phyloP scores from a whole-genome alignment of 495 filamentous ascomycete species.

The Aspergillus olivimuriae region DNA sequence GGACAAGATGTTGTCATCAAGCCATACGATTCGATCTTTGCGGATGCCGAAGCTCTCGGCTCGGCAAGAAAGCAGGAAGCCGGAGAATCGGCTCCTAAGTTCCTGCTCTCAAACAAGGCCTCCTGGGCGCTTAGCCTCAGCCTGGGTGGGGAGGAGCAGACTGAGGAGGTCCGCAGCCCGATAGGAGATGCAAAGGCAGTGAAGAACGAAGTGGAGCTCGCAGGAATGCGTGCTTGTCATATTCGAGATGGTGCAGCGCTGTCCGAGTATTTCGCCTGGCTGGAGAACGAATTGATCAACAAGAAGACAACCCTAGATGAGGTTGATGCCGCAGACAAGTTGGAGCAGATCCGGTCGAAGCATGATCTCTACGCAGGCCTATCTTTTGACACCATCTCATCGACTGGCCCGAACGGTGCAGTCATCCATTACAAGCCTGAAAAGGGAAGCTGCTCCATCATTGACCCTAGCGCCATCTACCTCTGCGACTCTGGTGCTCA shows the following conservation, averaged over 20 bases:
- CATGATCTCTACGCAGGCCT: conserved; percentile 82
- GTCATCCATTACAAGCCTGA: conserved; percentile 98
- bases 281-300: conserved; percentile 77
- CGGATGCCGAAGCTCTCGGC: conserved; percentile 60
- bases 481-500: conserved; percentile 97
- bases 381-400: conserved; percentile 94
- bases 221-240: conserved; percentile 92
- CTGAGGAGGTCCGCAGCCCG: conserved; percentile 82
- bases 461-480: conserved; percentile 85
- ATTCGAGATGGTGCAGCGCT: conserved; percentile 90
- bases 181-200: conserved; percentile 94
- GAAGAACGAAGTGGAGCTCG: conserved; percentile 87
- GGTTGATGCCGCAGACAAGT: conserved; percentile 82
- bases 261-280: conserved; percentile 92
- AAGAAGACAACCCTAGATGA: conserved; percentile 76
- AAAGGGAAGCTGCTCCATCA: conserved; percentile 68
- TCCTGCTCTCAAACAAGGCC: conserved; percentile 78
- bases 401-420: conserved; percentile 89
- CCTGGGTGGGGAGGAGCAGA: conserved; percentile 79
- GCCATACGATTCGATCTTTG: conserved; percentile 81
- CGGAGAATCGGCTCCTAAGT: conserved; percentile 51
- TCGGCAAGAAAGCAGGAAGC: conserved; percentile 29
- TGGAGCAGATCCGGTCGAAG: conserved; percentile 76
- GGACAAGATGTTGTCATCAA: conserved; percentile 65
- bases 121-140: conserved; percentile 90